phyloP scores from a whole-genome alignment of 1,139 yeast genomes.

The Hyphopichia pseudoburtonii region DNA sequence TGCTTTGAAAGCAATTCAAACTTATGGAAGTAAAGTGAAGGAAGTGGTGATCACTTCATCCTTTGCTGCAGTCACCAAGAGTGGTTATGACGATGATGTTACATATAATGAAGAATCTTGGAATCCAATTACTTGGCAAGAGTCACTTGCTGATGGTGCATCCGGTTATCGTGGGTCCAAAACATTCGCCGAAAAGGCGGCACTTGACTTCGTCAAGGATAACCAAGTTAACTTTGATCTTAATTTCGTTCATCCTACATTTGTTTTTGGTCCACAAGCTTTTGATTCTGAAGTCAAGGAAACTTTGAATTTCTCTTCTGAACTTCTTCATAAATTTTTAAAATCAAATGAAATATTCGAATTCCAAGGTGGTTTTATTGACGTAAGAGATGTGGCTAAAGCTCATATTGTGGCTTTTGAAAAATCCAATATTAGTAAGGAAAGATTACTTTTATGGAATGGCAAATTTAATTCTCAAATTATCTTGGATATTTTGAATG shows the following conservation, averaged over 20 bases:
- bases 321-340: conserved; percentile 13
- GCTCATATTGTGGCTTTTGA: conserved; percentile 39
- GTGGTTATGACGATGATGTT: conserved; percentile 16
- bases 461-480: conserved; percentile 19
- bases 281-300: conserved; percentile 19
- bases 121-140: conserved; percentile 20
- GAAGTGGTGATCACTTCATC: conserved; percentile 30
- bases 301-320: conserved; percentile 15
- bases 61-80: conserved; percentile 20
- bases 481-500: conserved; percentile 24
- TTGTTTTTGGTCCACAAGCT: conserved; percentile 26
- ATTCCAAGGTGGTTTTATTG: conserved; percentile 25
- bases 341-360: conserved; percentile 9
- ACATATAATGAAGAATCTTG: conserved; percentile 17
- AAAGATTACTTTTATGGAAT: conserved; percentile 12
- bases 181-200: conserved; percentile 32
- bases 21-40: conserved; percentile 25
- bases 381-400: conserved; percentile 40
- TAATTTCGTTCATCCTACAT: conserved; percentile 15
- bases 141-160: conserved; percentile 14
- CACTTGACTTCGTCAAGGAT: conserved; percentile 40
- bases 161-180: conserved; percentile 37
- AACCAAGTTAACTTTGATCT: conserved; percentile 10
- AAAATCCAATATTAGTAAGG: conserved; percentile 13
- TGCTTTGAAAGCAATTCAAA: conserved; percentile 26